Evolutionary conservation across 1,139 yeast species (phyloP).

Genomic region (Geotrichum fermentans): DNA sequence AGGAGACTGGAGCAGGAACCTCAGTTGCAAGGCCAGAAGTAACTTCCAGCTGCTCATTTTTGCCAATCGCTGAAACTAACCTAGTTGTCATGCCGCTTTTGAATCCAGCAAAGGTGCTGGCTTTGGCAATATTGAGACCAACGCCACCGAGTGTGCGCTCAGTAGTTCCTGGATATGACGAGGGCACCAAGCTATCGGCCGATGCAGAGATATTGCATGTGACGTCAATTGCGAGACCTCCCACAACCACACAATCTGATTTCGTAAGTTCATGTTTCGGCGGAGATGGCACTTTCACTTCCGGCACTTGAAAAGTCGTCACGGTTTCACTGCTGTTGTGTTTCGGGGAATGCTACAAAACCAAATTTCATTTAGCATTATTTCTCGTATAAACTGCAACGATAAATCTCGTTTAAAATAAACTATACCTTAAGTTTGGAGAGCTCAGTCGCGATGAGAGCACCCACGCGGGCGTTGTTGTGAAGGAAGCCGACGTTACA

Average conservation of each 20-base stretch:
- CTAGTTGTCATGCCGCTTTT: slow-evolving; percentile 35
- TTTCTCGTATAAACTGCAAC: background rate
- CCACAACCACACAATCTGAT: slow-evolving; percentile 47
- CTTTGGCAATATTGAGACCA: slow-evolving; percentile 69
- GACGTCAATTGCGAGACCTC: slow-evolving; percentile 74
- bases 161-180: slow-evolving; percentile 70
- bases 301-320: background rate
- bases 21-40: slow-evolving; percentile 39
- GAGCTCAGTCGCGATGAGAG: slow-evolving; percentile 59
- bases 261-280: background rate
- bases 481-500: slow-evolving; percentile 73
- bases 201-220: slow-evolving; percentile 40
- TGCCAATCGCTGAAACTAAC: slow-evolving; percentile 57
- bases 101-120: slow-evolving; percentile 37
- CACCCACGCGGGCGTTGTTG: slow-evolving; percentile 67
- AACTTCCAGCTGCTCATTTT: slow-evolving; percentile 51
- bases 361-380: slow-evolving; percentile 8
- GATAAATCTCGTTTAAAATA: background rate
- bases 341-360: background rate
- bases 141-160: slow-evolving; percentile 73
- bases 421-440: slow-evolving; percentile 39
- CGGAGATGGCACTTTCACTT: background rate
- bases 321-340: background rate
- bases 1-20: slow-evolving; percentile 28
- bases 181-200: slow-evolving; percentile 41